Conservation (phyloP, 371 early-diverging fungal genomes). For the Mucor mucedo region DNA sequence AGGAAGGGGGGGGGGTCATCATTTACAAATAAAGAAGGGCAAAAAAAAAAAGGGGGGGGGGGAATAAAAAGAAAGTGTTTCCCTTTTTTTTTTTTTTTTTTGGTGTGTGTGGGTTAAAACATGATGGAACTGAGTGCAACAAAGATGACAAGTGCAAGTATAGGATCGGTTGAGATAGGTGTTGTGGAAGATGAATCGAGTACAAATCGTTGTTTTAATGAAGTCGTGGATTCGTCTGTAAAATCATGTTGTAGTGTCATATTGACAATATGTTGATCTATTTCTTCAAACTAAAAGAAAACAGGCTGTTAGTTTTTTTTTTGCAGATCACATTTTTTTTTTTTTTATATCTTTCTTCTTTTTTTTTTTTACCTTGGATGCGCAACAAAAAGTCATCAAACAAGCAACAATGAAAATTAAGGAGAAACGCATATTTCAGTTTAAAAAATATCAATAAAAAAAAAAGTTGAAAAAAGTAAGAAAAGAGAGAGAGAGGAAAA, state of each 20-base stretch:
- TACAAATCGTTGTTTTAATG: conserved; percentile 1
- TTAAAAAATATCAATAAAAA: not conserved
- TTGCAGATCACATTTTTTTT: not conserved
- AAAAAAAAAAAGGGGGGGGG: not conserved
- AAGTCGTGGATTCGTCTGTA: not conserved
- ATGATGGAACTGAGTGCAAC: conserved; percentile 24
- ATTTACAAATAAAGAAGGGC: not conserved
- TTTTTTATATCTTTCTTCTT: not conserved
- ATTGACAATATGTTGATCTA: not conserved
- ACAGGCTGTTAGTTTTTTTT: not conserved
- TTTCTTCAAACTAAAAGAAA: not conserved
- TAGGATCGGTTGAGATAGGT: conserved; percentile 19
- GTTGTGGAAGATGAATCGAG: conserved; percentile 5
- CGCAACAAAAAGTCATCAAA: not conserved
- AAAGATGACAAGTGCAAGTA: conserved; percentile 26
- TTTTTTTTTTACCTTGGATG: not conserved
- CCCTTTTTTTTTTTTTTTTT: too few species aligned
- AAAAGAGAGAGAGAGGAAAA: not conserved
- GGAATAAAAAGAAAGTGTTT: not conserved
- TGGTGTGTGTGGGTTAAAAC: conserved; percentile 16
- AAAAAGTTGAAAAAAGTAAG: not conserved
- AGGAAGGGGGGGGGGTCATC: not conserved
- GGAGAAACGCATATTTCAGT: conserved; percentile 4
- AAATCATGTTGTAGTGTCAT: not conserved
- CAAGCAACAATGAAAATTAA: not conserved